Percentiles rank a stretch among this genome's conserved stretches.
Conservation (phyloP, 1,284 basidiomycete genomes). For the Boletus semigastroideus region DNA sequence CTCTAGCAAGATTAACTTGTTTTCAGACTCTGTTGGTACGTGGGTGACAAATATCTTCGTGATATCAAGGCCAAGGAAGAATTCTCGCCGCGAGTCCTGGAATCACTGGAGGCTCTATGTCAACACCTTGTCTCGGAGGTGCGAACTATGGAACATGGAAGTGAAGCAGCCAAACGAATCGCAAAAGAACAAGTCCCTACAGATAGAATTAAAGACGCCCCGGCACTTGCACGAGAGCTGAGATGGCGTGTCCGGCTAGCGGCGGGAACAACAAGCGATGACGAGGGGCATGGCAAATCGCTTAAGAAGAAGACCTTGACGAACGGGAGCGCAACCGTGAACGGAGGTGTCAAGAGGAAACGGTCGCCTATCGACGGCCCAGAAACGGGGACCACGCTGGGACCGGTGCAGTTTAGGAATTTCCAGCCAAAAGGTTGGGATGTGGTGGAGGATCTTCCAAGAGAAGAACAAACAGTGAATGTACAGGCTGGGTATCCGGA, state of each 20-base stretch:
- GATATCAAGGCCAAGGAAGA: conserved; percentile 66
- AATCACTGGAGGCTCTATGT: conserved; percentile 70
- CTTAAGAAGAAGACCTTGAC: conserved; percentile 33
- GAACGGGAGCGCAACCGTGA: conserved; percentile 26
- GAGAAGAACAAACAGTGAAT: conserved; percentile 39
- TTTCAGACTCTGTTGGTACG: conserved; percentile 85
- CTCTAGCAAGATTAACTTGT: conserved; percentile 1
- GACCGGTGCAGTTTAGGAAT: conserved; percentile 51
- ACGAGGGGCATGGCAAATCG: conserved; percentile 46
- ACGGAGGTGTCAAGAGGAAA: conserved; percentile 55
- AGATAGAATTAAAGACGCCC: conserved; percentile 79
- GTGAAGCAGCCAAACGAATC: conserved; percentile 64
- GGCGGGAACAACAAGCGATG: conserved; percentile 66
- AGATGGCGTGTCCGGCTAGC: conserved; percentile 75
- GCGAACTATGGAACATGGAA: conserved; percentile 64
- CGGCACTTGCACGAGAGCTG: conserved; percentile 76
- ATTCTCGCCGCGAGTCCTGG: conserved; percentile 63
- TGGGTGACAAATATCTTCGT: conserved; percentile 73
- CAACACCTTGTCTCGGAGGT: conserved; percentile 80
- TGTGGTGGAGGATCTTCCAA: conserved; percentile 41
- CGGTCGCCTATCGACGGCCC: conserved; percentile 37
- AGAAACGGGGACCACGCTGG: conserved; percentile 28
- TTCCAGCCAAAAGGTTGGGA: conserved; percentile 71
- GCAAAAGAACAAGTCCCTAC: conserved; percentile 77
- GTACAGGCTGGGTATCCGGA: conserved; percentile 38